A percentile compares a stretch with the other conserved stretches of the same genome.
Conservation (phyloP, 805 yeast species). For the Dipodascus albidus region DNA sequence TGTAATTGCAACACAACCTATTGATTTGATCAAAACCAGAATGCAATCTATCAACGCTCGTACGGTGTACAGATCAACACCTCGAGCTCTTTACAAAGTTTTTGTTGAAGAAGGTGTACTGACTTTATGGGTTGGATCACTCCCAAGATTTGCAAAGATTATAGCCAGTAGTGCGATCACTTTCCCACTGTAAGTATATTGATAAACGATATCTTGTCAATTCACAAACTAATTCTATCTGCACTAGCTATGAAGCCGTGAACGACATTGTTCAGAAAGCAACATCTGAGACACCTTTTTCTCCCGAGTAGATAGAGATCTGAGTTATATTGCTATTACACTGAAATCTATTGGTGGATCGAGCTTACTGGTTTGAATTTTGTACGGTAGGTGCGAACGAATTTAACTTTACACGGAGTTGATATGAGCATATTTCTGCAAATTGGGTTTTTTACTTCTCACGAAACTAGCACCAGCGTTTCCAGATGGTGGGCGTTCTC, state of each 20-base stretch:
- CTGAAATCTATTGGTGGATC: too few relatives aligned
- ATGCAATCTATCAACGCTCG: constrained; percentile 52
- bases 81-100: constrained; percentile 25
- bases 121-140: constrained; percentile 27
- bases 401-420: too few relatives aligned
- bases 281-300: background rate
- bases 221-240: too few relatives aligned
- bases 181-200: constrained; percentile 44
- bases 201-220: too few relatives aligned
- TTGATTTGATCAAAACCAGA: constrained; percentile 78
- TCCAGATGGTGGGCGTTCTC: too few relatives aligned
- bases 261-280: constrained; percentile 1
- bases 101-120: constrained; percentile 31
- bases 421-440: too few relatives aligned
- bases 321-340: too few relatives aligned
- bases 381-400: too few relatives aligned
- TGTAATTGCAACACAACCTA: constrained; percentile 72
- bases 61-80: constrained; percentile 24
- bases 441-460: too few relatives aligned
- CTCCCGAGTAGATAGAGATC: background rate
- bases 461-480: too few relatives aligned
- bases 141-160: constrained; percentile 59
- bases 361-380: too few relatives aligned
- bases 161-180: constrained; percentile 63
- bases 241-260: background rate